Evolutionary conservation across 331 rosid species (phyloP).

Genomic region (Ulmus americana): DNA sequence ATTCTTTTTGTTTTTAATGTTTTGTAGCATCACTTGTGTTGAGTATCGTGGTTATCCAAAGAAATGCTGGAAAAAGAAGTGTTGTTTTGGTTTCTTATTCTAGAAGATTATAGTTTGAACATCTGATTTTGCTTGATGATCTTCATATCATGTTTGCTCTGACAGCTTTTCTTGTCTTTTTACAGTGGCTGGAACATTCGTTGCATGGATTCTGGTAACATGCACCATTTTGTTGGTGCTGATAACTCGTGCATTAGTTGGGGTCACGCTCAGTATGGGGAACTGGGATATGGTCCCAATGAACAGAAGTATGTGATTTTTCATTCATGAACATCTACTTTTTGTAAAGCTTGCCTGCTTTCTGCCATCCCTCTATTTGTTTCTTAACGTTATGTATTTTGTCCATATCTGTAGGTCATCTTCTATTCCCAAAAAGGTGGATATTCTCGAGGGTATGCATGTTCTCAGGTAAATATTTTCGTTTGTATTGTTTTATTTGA

Average conservation of each 20-base stretch:
- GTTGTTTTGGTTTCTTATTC: background rate
- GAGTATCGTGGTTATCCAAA: background rate
- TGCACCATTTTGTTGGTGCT: slow-evolving; percentile 99
- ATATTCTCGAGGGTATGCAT: slow-evolving; percentile 88
- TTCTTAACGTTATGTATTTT: background rate
- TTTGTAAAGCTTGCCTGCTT: background rate
- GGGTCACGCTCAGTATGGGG: slow-evolving; percentile 98
- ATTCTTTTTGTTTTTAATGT: no score
- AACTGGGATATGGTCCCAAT: slow-evolving; percentile 91
- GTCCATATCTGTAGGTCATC: slow-evolving; percentile 57
- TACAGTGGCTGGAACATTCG: slow-evolving; percentile 90
- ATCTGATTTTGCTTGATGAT: background rate
- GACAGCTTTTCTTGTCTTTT: slow-evolving; percentile 12
- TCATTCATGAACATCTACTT: background rate
- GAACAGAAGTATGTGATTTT: slow-evolving; percentile 73
- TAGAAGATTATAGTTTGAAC: background rate
- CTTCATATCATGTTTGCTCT: slow-evolving; percentile 15
- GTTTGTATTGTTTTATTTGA: background rate
- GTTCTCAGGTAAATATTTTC: slow-evolving; percentile 54
- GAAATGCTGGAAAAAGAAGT: background rate
- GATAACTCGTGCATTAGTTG: slow-evolving; percentile 96
- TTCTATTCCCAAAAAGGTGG: slow-evolving; percentile 89
- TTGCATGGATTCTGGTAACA: slow-evolving; percentile 95
- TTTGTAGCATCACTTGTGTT: no score
- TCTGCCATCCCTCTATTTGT: no score